These are phyloP conservation scores for Protoeuglena noctilucae DNA, from an alignment of 139 green algal species.

Conservation along the genomic window DNA sequence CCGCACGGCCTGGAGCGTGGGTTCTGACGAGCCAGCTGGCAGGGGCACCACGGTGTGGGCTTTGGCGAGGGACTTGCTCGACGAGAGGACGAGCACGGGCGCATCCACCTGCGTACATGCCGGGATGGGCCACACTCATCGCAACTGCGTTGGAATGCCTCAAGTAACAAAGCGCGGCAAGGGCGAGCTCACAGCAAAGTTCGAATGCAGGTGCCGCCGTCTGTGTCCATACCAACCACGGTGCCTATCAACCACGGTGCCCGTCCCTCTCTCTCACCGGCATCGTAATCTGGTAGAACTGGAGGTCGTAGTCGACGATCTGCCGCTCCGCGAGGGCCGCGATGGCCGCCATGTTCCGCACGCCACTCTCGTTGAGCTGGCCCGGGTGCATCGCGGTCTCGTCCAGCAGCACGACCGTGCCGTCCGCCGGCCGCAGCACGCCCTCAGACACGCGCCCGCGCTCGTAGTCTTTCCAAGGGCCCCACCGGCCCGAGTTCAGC, in stretches of 20 bases:
- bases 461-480: slow-evolving; percentile 14
- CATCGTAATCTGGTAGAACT: slow-evolving; percentile 45
- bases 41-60: slow-evolving; percentile 23
- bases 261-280: no score
- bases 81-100: slow-evolving; percentile 34
- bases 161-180: no score
- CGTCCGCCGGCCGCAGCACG: slow-evolving; percentile 37
- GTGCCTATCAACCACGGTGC: no score
- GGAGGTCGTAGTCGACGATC: slow-evolving; percentile 45
- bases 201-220: no score
- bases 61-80: slow-evolving; percentile 23
- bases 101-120: no score
- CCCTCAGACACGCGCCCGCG: slow-evolving; percentile 9
- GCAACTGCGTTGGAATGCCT: no score
- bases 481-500: slow-evolving; percentile 22
- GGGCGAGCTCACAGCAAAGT: no score
- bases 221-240: no score
- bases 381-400: slow-evolving; percentile 40
- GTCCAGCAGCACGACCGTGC: slow-evolving; percentile 46
- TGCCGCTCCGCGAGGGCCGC: slow-evolving; percentile 10
- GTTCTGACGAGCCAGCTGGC: slow-evolving; percentile 7
- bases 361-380: slow-evolving; percentile 28
- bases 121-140: slow-evolving; percentile 31
- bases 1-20: slow-evolving; percentile 1
- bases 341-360: slow-evolving; percentile 25